Evolutionary conservation across 2,329 filamentous ascomycete genomes (phyloP).

Genomic region (Nannizziopsis barbatae): DNA sequence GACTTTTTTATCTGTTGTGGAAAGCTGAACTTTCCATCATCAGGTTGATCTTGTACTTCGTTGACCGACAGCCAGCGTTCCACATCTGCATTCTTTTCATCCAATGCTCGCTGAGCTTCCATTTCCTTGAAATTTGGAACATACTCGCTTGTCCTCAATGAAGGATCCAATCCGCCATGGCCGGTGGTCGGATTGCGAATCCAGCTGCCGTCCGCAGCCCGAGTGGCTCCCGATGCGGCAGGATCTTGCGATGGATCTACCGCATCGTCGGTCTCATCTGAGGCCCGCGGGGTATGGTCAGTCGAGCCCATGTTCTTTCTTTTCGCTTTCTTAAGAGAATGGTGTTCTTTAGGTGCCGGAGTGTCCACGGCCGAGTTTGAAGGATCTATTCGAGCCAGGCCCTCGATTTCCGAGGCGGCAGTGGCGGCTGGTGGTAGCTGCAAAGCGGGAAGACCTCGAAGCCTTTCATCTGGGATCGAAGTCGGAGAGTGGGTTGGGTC

Average conservation of each 20-base stretch:
- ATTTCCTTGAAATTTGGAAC: conserved; percentile 43
- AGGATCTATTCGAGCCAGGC: conserved; percentile 19
- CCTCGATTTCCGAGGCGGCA: conserved; percentile 17
- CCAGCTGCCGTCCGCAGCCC: conserved; percentile 39
- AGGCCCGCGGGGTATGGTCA: conserved; percentile 26
- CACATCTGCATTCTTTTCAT: conserved; percentile 45
- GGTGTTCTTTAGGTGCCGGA: conserved; percentile 33
- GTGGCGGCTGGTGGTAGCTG: conserved; percentile 21
- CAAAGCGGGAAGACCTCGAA: conserved; percentile 10
- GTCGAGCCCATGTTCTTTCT: conserved; percentile 26
- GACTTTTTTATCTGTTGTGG: conserved; percentile 18
- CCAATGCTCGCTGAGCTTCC: conserved; percentile 35
- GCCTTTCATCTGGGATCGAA: conserved; percentile 11
- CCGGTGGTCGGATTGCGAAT: conserved; percentile 28
- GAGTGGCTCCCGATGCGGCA: conserved; percentile 9
- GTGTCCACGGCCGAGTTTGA: conserved; percentile 38
- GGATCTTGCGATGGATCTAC: too few species aligned
- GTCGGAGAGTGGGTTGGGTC: conserved; percentile 3
- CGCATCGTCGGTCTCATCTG: conserved; percentile 2
- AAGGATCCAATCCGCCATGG: conserved; percentile 39
- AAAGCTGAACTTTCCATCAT: conserved; percentile 19
- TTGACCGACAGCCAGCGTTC: conserved; percentile 44
- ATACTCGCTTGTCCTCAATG: conserved; percentile 34
- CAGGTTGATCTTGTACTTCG: conserved; percentile 35
- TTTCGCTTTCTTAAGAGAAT: conserved; percentile 30